Conservation (phyloP, 2,329 filamentous ascomycete species). For the Cordyceps pruinosa region DNA sequence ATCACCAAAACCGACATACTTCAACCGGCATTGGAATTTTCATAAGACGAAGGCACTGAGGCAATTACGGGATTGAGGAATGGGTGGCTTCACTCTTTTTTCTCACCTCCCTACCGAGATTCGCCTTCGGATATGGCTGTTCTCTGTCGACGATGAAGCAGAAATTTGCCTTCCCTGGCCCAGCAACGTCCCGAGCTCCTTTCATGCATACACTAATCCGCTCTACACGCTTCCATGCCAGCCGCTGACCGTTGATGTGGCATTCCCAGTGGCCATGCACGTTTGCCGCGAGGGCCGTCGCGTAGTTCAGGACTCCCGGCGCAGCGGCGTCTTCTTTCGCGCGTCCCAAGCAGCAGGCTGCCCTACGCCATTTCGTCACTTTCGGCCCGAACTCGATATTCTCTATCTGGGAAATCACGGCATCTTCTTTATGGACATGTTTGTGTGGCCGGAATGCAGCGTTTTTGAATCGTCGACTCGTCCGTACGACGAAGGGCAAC, state of each 20-base stretch:
- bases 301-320: background rate
- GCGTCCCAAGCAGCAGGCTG: background rate
- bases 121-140: background rate
- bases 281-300: conserved; percentile 3
- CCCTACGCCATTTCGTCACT: background rate
- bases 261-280: background rate
- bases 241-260: conserved; percentile 8
- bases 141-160: background rate
- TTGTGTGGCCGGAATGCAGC: background rate
- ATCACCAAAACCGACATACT: background rate
- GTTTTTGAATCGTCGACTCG: background rate
- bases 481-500: background rate
- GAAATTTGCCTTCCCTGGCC: conserved; percentile 9
- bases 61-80: background rate
- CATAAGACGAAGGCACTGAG: background rate
- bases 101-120: conserved; percentile 4
- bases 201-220: background rate
- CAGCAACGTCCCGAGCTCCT: background rate
- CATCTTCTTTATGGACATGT: background rate
- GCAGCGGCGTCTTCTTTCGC: background rate
- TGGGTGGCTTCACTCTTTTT: background rate
- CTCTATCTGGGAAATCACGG: background rate
- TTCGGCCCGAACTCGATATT: background rate
- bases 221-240: background rate
- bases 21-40: background rate